These are phyloP conservation scores for Thuidium tamariscinum DNA, from an alignment of 225 moss, liverwort and hornwort genomes.

Conservation along the genomic window DNA sequence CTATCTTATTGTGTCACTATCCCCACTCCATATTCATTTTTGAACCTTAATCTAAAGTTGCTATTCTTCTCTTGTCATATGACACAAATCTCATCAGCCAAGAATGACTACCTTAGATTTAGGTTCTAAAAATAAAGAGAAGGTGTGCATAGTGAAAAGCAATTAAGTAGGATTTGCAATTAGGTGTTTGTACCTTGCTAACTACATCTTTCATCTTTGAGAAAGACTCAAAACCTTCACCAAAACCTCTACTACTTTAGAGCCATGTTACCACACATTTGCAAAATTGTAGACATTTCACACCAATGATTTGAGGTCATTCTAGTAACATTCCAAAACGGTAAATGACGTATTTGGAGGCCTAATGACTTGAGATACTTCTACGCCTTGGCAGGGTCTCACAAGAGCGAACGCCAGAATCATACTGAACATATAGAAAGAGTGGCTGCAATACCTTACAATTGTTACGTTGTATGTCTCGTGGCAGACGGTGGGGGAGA, in stretches of 20 bases:
- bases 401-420: neutral
- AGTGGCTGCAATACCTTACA: no score
- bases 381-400: neutral
- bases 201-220: neutral
- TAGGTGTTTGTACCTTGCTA: accelerated
- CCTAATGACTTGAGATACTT: neutral
- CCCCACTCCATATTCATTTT: neutral
- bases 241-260: no score
- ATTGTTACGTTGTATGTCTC: neutral
- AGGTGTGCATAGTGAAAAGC: no score
- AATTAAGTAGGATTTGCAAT: neutral
- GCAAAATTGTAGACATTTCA: neutral
- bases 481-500: neutral
- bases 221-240: neutral
- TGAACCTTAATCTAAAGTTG: accelerated
- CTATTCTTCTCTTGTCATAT: neutral
- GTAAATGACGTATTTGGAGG: neutral
- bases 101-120: neutral
- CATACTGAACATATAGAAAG: neutral
- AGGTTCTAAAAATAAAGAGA: neutral
- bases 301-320: neutral
- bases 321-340: accelerated
- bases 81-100: neutral
- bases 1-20: neutral
- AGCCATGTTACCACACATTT: accelerated